Base-by-base conservation (phyloP, 2,329 filamentous ascomycete species). In the Drechslera avenae region DNA sequence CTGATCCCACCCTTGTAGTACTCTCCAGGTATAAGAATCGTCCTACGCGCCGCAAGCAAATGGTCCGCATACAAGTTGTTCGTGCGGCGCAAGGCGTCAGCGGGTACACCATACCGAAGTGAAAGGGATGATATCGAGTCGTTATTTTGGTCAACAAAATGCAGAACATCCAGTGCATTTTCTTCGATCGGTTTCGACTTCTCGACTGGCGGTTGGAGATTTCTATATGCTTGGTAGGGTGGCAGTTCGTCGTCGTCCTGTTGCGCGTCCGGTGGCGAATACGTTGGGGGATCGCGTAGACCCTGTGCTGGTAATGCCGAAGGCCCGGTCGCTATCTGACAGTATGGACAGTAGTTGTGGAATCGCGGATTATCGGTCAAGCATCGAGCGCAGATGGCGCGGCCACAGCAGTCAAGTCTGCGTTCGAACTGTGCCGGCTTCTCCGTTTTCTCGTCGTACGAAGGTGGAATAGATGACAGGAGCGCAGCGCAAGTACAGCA, bases 51-150 rank as follows among this genome's bases (percentile, higher is more conserved):
- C 12, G 82, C 77, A 2, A 94, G 75, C 3, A 93, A 77, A 67
- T 90, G 84, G 71, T 93, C 88, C 26, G 85, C 83, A 46, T 83
- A 86, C 30, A 94, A 77, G 50, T 85, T 84, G 74, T 94, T 94
- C 51, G 82, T 80, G 44, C 77, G 80, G 36, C 88, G 81, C 13
- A 94, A 76, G 2, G 79, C 82, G 7, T 79, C 64, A 14, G 83
- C 77, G 1, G 89, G 87, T 1, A 93, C 85, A 39, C 79, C 78
- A 67, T 94, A 94, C 18, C 84, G 82, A 5, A 94, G 77, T 1
- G 88, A 87, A 13, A 94, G 76, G 1, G 87, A 88, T 16, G 78
- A 63, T 58, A 93, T 75, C 8, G 81, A 86, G 68, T 94, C 90
- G 54, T 81, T 78, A n/a, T 77, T 74, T 50, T 88, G 86, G 63